Conservation (phyloP, 768 basidiomycete species). For the Mycena vulgaris region DNA sequence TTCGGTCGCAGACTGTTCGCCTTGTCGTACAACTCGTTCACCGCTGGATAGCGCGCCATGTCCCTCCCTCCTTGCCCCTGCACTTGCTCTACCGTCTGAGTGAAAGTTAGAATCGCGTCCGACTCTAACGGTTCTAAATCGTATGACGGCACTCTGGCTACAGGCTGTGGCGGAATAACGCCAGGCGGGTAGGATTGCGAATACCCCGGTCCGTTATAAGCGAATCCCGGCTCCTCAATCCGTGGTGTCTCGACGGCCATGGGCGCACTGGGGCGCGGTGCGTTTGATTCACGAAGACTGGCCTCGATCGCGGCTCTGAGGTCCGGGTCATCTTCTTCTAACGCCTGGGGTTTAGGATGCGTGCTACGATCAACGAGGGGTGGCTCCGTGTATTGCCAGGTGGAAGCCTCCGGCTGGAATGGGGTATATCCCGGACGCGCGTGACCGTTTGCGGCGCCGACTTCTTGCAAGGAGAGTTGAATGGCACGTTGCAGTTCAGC, state of each 20-base stretch:
- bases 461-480: constrained; percentile 89
- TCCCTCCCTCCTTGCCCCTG: constrained; percentile 84
- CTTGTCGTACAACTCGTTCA: constrained; percentile 88
- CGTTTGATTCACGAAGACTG: constrained; percentile 87
- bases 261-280: constrained; percentile 86
- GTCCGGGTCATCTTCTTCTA: constrained; percentile 93
- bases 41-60: constrained; percentile 85
- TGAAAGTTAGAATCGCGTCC: constrained; percentile 92
- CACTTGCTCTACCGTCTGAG: constrained; percentile 90
- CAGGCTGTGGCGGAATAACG: constrained; percentile 54
- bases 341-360: constrained; percentile 57
- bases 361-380: constrained; percentile 75
- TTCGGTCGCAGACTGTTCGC: constrained; percentile 86
- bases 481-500: constrained; percentile 95
- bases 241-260: constrained; percentile 68
- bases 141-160: constrained; percentile 77
- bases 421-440: constrained; percentile 80
- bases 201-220: constrained; percentile 55
- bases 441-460: constrained; percentile 63
- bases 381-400: constrained; percentile 78
- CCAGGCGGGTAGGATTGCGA: constrained; percentile 63
- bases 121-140: constrained; percentile 88
- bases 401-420: constrained; percentile 66
- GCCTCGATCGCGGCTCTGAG: constrained; percentile 96
- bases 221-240: constrained; percentile 57